These are phyloP conservation scores for Euphorbia celastroides DNA, from an alignment of 441 rosid species.

Conservation along the genomic window DNA sequence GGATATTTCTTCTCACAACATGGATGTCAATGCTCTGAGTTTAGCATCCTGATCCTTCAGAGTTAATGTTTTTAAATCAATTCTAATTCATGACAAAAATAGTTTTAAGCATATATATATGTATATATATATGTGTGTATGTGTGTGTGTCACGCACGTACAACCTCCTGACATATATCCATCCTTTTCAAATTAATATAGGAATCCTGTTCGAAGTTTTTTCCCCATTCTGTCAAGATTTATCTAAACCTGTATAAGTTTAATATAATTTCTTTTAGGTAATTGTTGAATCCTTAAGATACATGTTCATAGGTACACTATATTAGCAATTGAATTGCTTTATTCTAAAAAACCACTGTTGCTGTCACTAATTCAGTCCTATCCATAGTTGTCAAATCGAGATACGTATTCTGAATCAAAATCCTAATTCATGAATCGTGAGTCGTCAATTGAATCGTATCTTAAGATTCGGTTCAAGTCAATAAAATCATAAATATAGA, in stretches of 20 bases:
- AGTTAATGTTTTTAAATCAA: no score
- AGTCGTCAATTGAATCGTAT: no score
- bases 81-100: no score
- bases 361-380: background rate
- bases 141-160: background rate
- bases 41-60: background rate
- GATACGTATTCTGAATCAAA: no score
- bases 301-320: background rate
- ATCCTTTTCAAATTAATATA: background rate
- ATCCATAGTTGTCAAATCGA: no score
- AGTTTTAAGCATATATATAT: no score
- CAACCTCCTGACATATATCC: background rate
- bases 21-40: background rate
- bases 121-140: background rate
- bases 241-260: background rate
- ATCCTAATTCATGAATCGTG: no score
- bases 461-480: no score
- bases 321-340: background rate
- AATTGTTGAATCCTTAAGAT: background rate
- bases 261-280: background rate
- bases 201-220: background rate
- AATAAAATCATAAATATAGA: no score
- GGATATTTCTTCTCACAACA: slow-evolving; percentile 1
- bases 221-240: background rate
- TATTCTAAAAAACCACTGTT: background rate